Conservation (phyloP, 1,139 yeast species). For the Yamadazyma trypodendri region DNA sequence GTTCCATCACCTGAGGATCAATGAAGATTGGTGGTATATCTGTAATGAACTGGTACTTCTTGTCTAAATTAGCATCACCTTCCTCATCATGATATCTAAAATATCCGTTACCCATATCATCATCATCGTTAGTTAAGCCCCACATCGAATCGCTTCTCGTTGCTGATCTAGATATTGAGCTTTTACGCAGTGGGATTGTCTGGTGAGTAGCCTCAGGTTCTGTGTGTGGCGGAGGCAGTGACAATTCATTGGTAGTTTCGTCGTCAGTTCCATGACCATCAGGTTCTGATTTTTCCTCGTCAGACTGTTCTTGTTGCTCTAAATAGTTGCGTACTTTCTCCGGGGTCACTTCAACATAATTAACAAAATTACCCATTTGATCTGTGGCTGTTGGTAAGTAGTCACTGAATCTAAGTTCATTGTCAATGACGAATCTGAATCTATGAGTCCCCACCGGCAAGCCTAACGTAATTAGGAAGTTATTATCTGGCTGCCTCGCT, state of each 20-base stretch:
- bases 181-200: conserved; percentile 21
- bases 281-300: conserved; percentile 11
- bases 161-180: conserved; percentile 29
- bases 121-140: conserved; percentile 63
- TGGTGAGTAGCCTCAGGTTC: background rate
- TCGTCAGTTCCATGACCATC: conserved; percentile 11
- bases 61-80: conserved; percentile 28
- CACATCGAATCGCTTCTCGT: conserved; percentile 49
- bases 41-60: conserved; percentile 48
- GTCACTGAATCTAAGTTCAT: conserved; percentile 47
- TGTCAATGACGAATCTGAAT: conserved; percentile 48
- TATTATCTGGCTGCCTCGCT: conserved; percentile 47
- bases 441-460: conserved; percentile 50
- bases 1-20: conserved; percentile 63
- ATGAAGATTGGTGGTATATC: conserved; percentile 90
- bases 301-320: conserved; percentile 19
- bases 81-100: conserved; percentile 70
- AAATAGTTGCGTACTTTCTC: conserved; percentile 36
- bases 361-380: conserved; percentile 52
- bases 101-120: conserved; percentile 81
- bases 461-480: conserved; percentile 41
- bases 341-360: conserved; percentile 48
- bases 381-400: conserved; percentile 51
- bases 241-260: conserved; percentile 10
- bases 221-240: conserved; percentile 11